A percentile compares a stretch with the other conserved stretches of the same genome.
These are phyloP conservation scores for Vinca minor DNA, from an alignment of 257 asterid species.

Conservation along the genomic window DNA sequence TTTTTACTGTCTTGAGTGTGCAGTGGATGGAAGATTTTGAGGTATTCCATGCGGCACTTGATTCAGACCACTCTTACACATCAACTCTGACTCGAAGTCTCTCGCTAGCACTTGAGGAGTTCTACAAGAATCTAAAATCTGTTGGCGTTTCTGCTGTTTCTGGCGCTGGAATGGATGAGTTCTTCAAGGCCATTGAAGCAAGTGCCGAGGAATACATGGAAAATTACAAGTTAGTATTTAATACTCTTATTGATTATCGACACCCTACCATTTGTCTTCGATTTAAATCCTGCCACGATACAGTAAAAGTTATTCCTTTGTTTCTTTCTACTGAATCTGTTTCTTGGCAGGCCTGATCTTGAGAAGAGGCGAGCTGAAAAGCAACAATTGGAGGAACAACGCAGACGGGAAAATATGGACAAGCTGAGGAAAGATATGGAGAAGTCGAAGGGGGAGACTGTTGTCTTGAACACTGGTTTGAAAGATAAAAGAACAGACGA, in stretches of 20 bases:
- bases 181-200: constrained; percentile 69
- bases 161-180: constrained; percentile 83
- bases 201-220: constrained; percentile 91
- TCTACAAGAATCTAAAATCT: constrained; percentile 70
- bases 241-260: not conserved
- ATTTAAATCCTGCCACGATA: not conserved
- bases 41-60: constrained; percentile 73
- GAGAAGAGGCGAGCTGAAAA: constrained; percentile 84
- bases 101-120: constrained; percentile 82
- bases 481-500: constrained; percentile 34
- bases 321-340: not conserved
- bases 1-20: constrained; percentile 20
- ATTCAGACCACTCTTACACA: constrained; percentile 73
- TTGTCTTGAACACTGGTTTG: constrained; percentile 75
- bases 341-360: constrained; percentile 60
- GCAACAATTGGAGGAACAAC: constrained; percentile 73
- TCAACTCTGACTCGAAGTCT: constrained; percentile 84
- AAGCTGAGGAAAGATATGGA: constrained; percentile 88
- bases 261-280: not conserved
- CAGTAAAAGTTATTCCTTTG: not conserved
- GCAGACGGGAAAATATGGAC: constrained; percentile 63
- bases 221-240: constrained; percentile 54
- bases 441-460: constrained; percentile 68
- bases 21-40: constrained; percentile 99
- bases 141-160: constrained; percentile 93